These are phyloP conservation scores for Candida oleophila DNA, from an alignment of 805 yeast genomes.

Conservation along the genomic window DNA sequence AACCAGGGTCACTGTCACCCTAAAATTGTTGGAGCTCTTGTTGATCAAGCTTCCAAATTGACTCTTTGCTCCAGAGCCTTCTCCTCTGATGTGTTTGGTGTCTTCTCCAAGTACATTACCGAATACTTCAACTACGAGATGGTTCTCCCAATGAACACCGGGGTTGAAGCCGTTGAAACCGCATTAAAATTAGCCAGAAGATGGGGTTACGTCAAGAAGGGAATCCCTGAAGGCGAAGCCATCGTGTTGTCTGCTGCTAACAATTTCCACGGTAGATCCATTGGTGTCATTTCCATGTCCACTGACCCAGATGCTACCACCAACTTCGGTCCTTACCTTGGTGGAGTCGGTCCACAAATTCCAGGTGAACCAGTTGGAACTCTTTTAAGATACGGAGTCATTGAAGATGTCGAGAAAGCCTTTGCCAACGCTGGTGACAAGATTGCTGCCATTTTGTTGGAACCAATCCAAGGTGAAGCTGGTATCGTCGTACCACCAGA, in stretches of 20 bases:
- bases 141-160: constrained; percentile 97
- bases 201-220: constrained; percentile 93
- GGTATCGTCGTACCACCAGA: constrained; percentile 93
- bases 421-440: constrained; percentile 80
- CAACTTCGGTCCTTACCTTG: constrained; percentile 86
- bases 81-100: constrained; percentile 84
- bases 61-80: constrained; percentile 92
- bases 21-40: constrained; percentile 76
- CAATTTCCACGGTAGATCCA: constrained; percentile 95
- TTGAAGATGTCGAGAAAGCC: constrained; percentile 84
- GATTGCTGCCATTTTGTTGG: constrained; percentile 87
- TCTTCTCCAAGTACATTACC: constrained; percentile 82
- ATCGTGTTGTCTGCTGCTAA: constrained; percentile 82
- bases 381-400: constrained; percentile 74
- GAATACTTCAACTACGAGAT: constrained; percentile 87
- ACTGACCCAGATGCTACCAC: constrained; percentile 92
- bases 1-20: constrained; percentile 99
- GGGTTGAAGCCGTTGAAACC: constrained; percentile 98
- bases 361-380: constrained; percentile 68
- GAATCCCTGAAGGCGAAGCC: constrained; percentile 80
- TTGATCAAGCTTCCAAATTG: constrained; percentile 80
- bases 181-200: constrained; percentile 91
- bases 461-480: constrained; percentile 98
- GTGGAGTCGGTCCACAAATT: constrained; percentile 78
- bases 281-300: constrained; percentile 93